Base-by-base conservation (phyloP, 805 yeast genomes). In the Soucietia sequanensis region DNA sequence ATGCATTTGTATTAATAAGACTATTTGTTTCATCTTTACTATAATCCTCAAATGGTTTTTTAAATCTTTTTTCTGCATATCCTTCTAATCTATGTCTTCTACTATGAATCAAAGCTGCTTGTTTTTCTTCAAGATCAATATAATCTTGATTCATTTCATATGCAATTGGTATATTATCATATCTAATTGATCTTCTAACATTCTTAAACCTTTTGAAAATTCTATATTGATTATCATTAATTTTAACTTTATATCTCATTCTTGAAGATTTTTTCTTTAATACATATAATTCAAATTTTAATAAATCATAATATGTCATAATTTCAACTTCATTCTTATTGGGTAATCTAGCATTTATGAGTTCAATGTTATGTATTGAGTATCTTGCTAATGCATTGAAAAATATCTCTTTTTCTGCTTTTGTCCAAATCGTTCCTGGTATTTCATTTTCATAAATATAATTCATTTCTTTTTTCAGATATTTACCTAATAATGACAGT, bases 91-190 rank as follows among this genome's bases (percentile, higher is more conserved):
- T 37, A 27, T 35, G 37, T 25, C 60, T 68, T 18, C 44, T 46
- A 10, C 35, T 36, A 6, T 46, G 38, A 8, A 65, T 41, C 27
- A 42, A 25, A 9, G 43, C 42, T 31, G 65, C 54, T 31, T 68
- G 68, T 2, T 44, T 43, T 21, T 74, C 73, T 43, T 80, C 85
- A 41, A 71, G 48, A 5, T 54, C 48, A 1, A 72, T 46, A 37
- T 62, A 70, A 13, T 50, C 51, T 6, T 62, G 63, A 39, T 73
- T 70, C 61, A 79, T 62, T 44, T 80, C 85, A 39, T 62, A 54
- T 1, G 80, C 75, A 3, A 64, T 61, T 1, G 84, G 84, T 7
- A 79, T 54, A 9, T 74, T 72, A 19, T 58, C 54, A 46, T 74
- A 72, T 10, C 54, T 45, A 3, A 65, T 37, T 20, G 72, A 46